These are phyloP conservation scores for Globisporangium spiculum DNA, from an alignment of 352 stramenopile genomes.

Conservation along the genomic window DNA sequence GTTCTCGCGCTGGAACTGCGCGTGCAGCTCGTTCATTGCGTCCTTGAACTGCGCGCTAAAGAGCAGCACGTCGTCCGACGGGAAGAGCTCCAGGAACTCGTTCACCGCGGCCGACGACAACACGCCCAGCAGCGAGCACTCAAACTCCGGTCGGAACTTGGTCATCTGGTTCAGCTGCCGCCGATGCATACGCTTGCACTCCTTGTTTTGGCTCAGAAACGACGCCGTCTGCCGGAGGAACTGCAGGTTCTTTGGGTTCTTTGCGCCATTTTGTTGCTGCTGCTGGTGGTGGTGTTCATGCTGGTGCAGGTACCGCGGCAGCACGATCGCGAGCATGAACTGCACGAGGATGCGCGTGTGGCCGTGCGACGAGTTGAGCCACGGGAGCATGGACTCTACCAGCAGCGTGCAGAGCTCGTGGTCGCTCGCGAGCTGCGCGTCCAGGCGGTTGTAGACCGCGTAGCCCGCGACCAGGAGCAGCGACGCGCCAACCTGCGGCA, in stretches of 20 bases:
- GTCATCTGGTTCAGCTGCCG: conserved; percentile 64
- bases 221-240: conserved; percentile 54
- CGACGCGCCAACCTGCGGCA: conserved; percentile 65
- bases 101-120: conserved; percentile 61
- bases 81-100: conserved; percentile 74
- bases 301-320: conserved; percentile 60
- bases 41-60: conserved; percentile 62
- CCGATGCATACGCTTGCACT: conserved; percentile 79
- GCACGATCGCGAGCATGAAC: conserved; percentile 60
- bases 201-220: conserved; percentile 81
- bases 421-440: conserved; percentile 20
- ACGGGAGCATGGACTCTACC: conserved; percentile 59
- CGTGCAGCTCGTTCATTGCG: conserved; percentile 62
- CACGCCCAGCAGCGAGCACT: conserved; percentile 72
- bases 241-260: conserved; percentile 16
- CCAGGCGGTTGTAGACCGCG: conserved; percentile 30
- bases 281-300: conserved; percentile 8
- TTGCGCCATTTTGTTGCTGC: conserved; percentile 1
- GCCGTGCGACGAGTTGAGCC: conserved; percentile 78
- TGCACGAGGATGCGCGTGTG: conserved; percentile 80
- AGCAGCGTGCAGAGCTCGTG: conserved; percentile 23
- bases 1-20: conserved; percentile 72
- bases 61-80: conserved; percentile 47
- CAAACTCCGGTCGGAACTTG: conserved; percentile 58
- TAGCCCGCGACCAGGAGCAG: conserved; percentile 58